Percentiles rank a stretch among this genome's conserved stretches.
phyloP scores from a whole-genome alignment of 345 rosid species.

The Euphorbia tirucalli region DNA sequence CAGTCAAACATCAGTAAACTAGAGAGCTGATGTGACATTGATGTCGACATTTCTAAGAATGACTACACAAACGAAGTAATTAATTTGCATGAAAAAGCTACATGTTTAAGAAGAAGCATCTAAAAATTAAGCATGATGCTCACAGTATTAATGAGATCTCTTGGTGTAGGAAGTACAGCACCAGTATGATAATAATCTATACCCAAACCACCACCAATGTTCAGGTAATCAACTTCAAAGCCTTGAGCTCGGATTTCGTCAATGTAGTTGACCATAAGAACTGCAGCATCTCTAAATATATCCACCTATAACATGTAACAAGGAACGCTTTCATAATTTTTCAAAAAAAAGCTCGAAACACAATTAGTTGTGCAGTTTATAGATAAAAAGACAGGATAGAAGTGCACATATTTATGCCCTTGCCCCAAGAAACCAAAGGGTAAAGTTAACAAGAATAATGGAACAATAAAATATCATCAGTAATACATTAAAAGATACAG shows the following conservation, averaged over 20 bases:
- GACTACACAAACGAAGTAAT: not conserved
- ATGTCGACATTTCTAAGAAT: not conserved
- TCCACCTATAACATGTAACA: slow-evolving; percentile 62
- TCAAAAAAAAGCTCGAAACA: not conserved
- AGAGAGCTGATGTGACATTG: not conserved
- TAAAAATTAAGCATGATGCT: slow-evolving; percentile 27
- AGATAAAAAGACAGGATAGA: not conserved
- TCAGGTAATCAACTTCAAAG: slow-evolving; percentile 77
- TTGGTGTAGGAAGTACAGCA: slow-evolving; percentile 85
- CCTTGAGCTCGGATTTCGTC: slow-evolving; percentile 87
- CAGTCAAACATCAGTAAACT: not conserved
- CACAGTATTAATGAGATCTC: slow-evolving; percentile 91
- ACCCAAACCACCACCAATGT: slow-evolving; percentile 98
- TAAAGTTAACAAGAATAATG: too few species aligned
- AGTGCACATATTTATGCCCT: not conserved
- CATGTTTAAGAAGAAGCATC: not conserved
- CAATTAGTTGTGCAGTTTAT: not conserved
- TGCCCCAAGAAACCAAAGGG: not conserved
- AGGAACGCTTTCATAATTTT: not conserved
- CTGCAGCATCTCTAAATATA: slow-evolving; percentile 92
- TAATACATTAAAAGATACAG: not conserved
- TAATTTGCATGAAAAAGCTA: not conserved
- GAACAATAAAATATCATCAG: too few species aligned
- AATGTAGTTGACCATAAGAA: slow-evolving; percentile 83
- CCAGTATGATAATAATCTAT: slow-evolving; percentile 88